Evolutionary conservation across 371 early-diverging fungal genomes (phyloP).

Genomic region (Rhizopus microsporus): DNA sequence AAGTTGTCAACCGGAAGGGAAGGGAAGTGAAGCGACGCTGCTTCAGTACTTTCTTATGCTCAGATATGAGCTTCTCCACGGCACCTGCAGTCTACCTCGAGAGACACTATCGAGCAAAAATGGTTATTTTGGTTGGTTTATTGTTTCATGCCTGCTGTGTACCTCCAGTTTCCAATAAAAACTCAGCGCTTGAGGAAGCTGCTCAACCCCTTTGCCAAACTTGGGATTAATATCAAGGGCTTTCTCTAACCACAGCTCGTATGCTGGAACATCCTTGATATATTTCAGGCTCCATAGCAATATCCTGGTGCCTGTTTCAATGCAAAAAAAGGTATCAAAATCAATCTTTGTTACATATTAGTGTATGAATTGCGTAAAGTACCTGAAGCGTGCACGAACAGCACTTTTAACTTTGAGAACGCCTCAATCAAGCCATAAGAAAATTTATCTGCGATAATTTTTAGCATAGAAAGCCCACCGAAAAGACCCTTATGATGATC

Average conservation of each 20-base stretch:
- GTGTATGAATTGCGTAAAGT: too few relatives aligned
- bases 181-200: background rate
- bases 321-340: too few relatives aligned
- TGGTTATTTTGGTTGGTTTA: conserved; percentile 3
- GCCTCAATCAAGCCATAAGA: too few relatives aligned
- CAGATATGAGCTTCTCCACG: background rate
- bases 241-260: conserved; percentile 10
- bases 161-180: conserved; percentile 9
- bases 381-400: too few relatives aligned
- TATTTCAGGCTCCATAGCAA: conserved; percentile 10
- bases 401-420: too few relatives aligned
- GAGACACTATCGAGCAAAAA: conserved; percentile 5
- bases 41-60: conserved; percentile 1
- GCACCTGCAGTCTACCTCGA: background rate
- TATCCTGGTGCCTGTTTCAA: too few relatives aligned
- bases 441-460: too few relatives aligned
- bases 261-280: conserved; percentile 5
- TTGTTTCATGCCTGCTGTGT: background rate
- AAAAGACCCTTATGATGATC: too few relatives aligned
- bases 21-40: background rate
- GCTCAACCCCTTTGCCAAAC: background rate
- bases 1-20: background rate
- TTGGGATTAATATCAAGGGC: background rate
- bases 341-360: too few relatives aligned
- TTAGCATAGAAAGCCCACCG: too few relatives aligned